These are phyloP conservation scores for Musa troglodytarum DNA, from an alignment of 176 grass and related monocot genomes.

Conservation along the genomic window DNA sequence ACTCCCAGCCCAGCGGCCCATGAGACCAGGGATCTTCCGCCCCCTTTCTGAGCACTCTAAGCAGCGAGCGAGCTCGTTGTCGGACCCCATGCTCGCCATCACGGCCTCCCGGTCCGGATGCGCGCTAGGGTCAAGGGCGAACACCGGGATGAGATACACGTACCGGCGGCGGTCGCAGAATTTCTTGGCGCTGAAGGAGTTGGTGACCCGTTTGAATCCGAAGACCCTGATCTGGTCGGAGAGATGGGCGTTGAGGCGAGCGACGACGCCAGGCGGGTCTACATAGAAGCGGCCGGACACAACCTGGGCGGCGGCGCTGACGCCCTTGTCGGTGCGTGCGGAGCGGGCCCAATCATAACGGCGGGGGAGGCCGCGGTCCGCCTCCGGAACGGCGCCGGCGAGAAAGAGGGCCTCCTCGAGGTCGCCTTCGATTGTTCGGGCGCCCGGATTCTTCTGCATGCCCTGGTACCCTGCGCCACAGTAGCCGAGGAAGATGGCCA, in stretches of 20 bases:
- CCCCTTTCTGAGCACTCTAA: constrained; percentile 87
- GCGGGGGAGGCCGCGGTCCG: constrained; percentile 45
- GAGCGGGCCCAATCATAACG: constrained; percentile 80
- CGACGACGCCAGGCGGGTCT: constrained; percentile 58
- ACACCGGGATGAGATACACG: constrained; percentile 74
- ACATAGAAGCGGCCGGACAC: constrained; percentile 87
- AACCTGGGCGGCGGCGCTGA: constrained; percentile 76
- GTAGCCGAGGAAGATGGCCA: constrained; percentile 82
- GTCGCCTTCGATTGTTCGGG: constrained; percentile 88
- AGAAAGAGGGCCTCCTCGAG: constrained; percentile 85
- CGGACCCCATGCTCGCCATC: constrained; percentile 63
- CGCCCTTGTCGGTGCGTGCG: constrained; percentile 91
- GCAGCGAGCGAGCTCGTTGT: constrained; percentile 58
- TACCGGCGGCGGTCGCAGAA: constrained; percentile 78
- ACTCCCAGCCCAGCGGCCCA: constrained; percentile 36
- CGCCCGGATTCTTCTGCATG: constrained; percentile 97
- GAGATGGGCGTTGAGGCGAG: constrained; percentile 62
- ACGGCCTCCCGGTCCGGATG: constrained; percentile 85
- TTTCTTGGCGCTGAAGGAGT: constrained; percentile 82
- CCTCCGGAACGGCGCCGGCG: constrained; percentile 56
- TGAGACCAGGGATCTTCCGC: constrained; percentile 64
- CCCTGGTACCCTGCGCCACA: constrained; percentile 87
- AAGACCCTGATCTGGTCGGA: constrained; percentile 64
- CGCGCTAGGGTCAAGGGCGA: constrained; percentile 61
- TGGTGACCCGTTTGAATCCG: constrained; percentile 74